A percentile compares a stretch with the other conserved stretches of the same genome.
phyloP scores from a whole-genome alignment of 306 rosid genomes.

The Malus orientalis region DNA sequence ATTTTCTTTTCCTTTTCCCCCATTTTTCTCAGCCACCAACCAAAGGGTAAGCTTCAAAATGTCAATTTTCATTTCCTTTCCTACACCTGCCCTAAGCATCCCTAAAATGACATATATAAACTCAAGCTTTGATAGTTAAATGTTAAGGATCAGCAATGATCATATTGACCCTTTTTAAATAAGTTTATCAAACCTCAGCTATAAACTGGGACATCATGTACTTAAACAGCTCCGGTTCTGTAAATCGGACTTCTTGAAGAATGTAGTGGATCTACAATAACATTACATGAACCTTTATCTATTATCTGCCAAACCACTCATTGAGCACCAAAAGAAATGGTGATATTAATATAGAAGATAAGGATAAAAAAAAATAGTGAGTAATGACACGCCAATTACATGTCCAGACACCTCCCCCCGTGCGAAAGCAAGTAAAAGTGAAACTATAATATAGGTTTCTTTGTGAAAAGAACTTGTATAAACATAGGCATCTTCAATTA shows the following conservation, averaged over 20 bases:
- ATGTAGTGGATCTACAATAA: constrained; percentile 56
- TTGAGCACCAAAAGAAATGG: background rate
- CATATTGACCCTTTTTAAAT: too few relatives aligned
- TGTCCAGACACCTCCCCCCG: background rate
- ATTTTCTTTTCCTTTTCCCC: too few relatives aligned
- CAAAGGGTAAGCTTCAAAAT: too few relatives aligned
- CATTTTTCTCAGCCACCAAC: too few relatives aligned
- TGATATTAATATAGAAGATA: too few relatives aligned
- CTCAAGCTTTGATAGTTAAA: too few relatives aligned
- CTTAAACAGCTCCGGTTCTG: constrained; percentile 83
- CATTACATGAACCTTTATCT: constrained; percentile 9
- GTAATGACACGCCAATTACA: background rate
- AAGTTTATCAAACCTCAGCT: too few relatives aligned
- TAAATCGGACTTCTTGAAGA: constrained; percentile 90
- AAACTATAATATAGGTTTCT: background rate
- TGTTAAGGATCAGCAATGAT: too few relatives aligned
- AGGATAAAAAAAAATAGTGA: background rate
- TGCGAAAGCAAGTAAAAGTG: background rate
- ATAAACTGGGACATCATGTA: too few relatives aligned
- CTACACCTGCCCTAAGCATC: too few relatives aligned
- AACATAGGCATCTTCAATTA: background rate
- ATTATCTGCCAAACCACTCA: background rate
- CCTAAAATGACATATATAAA: too few relatives aligned
- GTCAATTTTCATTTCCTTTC: too few relatives aligned
- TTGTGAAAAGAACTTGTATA: background rate